These are phyloP conservation scores for Podospora appendiculata DNA, from an alignment of 495 filamentous ascomycete species.

Conservation along the genomic window DNA sequence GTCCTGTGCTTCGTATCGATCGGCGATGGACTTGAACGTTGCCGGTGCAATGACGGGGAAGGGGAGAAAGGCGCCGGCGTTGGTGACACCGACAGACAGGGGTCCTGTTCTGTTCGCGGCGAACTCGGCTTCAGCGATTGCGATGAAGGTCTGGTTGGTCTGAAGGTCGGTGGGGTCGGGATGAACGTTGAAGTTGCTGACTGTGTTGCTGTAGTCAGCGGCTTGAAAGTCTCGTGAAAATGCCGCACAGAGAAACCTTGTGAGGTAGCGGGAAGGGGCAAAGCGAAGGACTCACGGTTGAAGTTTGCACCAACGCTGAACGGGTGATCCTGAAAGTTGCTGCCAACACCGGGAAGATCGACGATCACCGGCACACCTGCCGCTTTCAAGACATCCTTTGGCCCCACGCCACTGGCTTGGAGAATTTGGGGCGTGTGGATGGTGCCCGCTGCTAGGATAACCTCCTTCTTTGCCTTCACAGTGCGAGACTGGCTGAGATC, in stretches of 20 bases:
- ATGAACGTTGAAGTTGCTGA: constrained; percentile 1
- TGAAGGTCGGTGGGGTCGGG: constrained; percentile 10
- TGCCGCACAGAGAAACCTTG: too few species aligned
- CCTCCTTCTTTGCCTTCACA: constrained; percentile 41
- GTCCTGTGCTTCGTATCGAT: constrained; percentile 28
- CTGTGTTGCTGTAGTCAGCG: too few species aligned
- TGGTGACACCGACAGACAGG: constrained; percentile 29
- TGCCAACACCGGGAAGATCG: constrained; percentile 32
- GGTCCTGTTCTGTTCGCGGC: constrained; percentile 27
- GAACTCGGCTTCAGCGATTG: constrained; percentile 26
- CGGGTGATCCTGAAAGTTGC: constrained; percentile 38
- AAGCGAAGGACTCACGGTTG: constrained; percentile 8
- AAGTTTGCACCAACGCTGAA: constrained; percentile 22
- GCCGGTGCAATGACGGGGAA: constrained; percentile 30
- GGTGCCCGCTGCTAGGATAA: constrained; percentile 49
- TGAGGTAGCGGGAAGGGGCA: too few species aligned
- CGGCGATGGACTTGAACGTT: constrained; percentile 23
- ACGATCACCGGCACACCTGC: constrained; percentile 34
- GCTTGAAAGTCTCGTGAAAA: too few species aligned
- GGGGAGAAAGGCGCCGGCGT: constrained; percentile 28
- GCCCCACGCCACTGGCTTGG: constrained; percentile 46
- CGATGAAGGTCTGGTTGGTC: constrained; percentile 26
- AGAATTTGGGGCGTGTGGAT: constrained; percentile 50
- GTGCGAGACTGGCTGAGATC: not conserved
- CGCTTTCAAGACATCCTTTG: constrained; percentile 29